Evolutionary conservation across 768 basidiomycete species (phyloP), one percentile per base, ranked within the genome.

Genomic region (Cystobasidium onofrii): DNA sequence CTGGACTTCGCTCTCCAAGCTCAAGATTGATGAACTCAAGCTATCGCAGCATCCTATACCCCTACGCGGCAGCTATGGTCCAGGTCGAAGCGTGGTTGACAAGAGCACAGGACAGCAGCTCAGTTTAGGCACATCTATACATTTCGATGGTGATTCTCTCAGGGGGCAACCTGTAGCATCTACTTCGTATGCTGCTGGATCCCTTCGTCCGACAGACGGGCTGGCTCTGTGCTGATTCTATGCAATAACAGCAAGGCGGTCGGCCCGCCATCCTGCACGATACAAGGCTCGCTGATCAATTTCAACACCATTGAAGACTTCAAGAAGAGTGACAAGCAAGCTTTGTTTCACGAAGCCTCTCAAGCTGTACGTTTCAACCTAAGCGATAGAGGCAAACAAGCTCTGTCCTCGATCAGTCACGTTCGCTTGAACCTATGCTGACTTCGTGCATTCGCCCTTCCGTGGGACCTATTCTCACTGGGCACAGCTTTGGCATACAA

Each of bases 231-330:
- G 12, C 18, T 62, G 36, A 29, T 25, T 9, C 31, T 20, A 13
- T 18, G 25, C 61, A 36, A n/a, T n/a, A 31, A 29, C 46, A 39
- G n/a, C 60, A 63, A 25, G 6, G 34, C 64, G 62, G 33, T 9
- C 10, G 20, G 27, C 41, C 9, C 18, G 7, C 36, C 69, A 46
- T 15, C 83, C 87, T 71, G 54, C 54, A 69, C 81, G 0, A 85
- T 87, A 0, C 80, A 78, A 2, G 96, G 95, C 44, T 83, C 84
- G 12, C 84, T 96, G 78, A 93, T 91, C 85, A 98, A 97, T 81
- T 97, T 87, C 83, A 99, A 98, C 80, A 97, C 95, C 10, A 90
- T 98, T 77, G 93, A 98, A 77, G 92, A 96, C 13, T 98, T 97
- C 84, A 92, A 89, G 78, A 86, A 87, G 7, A 88, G 90, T 0